Conservation (phyloP, 306 rosid genomes). For the Vachellia collinsii region DNA sequence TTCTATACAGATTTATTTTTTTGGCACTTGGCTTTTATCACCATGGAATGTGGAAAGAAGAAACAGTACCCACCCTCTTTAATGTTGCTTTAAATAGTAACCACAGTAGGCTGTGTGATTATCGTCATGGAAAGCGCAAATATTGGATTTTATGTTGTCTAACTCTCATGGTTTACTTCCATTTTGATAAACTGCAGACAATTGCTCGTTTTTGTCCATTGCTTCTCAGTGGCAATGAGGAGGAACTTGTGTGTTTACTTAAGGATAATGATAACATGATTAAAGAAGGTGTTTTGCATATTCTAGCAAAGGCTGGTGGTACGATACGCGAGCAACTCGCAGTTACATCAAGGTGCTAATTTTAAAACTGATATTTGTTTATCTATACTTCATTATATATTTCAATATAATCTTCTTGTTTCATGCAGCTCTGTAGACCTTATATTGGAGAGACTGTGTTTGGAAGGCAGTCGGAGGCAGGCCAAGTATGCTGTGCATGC, state of each 20-base stretch:
- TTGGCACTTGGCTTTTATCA: not conserved
- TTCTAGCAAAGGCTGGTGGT: constrained; percentile 97
- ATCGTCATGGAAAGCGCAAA: constrained; percentile 21
- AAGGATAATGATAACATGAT: constrained; percentile 80
- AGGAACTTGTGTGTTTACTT: constrained; percentile 75
- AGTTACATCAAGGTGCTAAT: constrained; percentile 75
- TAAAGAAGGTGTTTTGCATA: constrained; percentile 85
- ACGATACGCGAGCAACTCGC: constrained; percentile 89
- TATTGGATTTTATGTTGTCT: constrained; percentile 19
- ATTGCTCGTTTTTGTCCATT: constrained; percentile 85
- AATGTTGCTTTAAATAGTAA: not conserved
- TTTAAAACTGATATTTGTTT: constrained; percentile 25
- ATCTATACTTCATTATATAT: constrained; percentile 27
- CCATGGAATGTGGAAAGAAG: not conserved
- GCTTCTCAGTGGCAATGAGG: constrained; percentile 78
- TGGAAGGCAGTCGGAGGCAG: constrained; percentile 95
- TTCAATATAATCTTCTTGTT: constrained; percentile 39
- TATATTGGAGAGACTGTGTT: constrained; percentile 85
- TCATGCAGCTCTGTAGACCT: constrained; percentile 93
- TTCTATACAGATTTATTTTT: not conserved
- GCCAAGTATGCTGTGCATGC: constrained; percentile 99
- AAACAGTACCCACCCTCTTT: not conserved
- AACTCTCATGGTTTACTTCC: constrained; percentile 25
- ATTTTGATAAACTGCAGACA: constrained; percentile 56
- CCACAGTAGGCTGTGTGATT: constrained; percentile 28